These are phyloP conservation scores for Cunninghamia lanceolata DNA, from an alignment of 75 land plant genomes.

Conservation along the genomic window DNA sequence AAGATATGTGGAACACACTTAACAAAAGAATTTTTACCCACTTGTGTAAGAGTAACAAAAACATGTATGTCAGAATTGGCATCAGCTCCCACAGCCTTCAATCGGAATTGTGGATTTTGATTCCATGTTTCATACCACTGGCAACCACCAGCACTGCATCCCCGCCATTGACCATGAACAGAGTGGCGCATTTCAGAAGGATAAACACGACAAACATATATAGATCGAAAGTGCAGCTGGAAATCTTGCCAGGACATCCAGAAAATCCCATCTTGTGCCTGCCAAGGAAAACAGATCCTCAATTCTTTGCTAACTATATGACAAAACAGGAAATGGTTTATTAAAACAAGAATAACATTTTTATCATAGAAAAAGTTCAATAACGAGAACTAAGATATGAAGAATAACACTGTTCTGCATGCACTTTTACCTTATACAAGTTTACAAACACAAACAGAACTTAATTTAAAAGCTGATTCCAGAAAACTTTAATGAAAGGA, in stretches of 20 bases:
- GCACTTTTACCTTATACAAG: neutral
- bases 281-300: conserved; percentile 9
- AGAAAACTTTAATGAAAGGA: neutral
- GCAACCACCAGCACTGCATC: conserved; percentile 97
- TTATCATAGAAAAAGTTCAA: neutral
- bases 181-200: conserved; percentile 99
- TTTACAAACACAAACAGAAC: neutral
- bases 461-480: neutral
- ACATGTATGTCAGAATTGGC: conserved; percentile 91
- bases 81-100: conserved; percentile 86
- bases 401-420: neutral
- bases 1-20: neutral
- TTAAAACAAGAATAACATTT: neutral
- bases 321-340: neutral
- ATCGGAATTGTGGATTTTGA: conserved; percentile 92
- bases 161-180: conserved; percentile 95
- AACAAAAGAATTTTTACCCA: conserved; percentile 11
- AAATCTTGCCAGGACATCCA: conserved; percentile 99
- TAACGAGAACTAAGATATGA: neutral
- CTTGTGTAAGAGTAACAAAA: conserved; percentile 98
- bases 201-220: conserved; percentile 97
- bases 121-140: conserved; percentile 95
- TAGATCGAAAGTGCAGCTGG: conserved; percentile 96
- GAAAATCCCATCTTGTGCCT: conserved; percentile 99
- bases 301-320: neutral